These are phyloP conservation scores for Tripterygium wilfordii DNA, from an alignment of 177 flowering plant genomes.

Conservation along the genomic window DNA sequence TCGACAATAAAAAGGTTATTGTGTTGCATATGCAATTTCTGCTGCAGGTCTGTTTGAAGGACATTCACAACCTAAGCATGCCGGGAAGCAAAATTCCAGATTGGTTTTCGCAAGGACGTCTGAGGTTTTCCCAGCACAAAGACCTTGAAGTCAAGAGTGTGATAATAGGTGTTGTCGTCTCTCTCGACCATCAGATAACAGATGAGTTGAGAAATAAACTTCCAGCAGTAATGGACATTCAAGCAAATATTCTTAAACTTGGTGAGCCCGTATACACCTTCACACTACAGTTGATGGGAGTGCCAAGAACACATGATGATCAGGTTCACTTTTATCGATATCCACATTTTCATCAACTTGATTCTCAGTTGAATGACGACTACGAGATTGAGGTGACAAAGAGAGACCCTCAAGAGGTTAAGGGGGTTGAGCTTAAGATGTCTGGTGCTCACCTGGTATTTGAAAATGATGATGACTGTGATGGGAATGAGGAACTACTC, in stretches of 20 bases:
- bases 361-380: conserved; percentile 24
- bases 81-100: conserved; percentile 38
- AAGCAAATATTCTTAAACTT: conserved; percentile 21
- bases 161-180: conserved; percentile 28
- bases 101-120: conserved; percentile 24
- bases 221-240: conserved; percentile 21
- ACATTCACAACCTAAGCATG: conserved; percentile 21
- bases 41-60: conserved; percentile 33
- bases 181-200: conserved; percentile 13
- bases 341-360: conserved; percentile 16
- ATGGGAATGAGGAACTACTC: conserved; percentile 23
- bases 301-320: conserved; percentile 27
- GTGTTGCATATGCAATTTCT: not conserved
- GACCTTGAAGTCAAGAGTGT: conserved; percentile 26
- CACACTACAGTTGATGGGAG: conserved; percentile 19
- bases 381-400: conserved; percentile 18
- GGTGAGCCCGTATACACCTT: conserved; percentile 8
- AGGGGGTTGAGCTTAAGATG: conserved; percentile 26
- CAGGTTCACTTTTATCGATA: conserved; percentile 34
- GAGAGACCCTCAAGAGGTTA: conserved; percentile 7
- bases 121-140: conserved; percentile 11
- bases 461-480: conserved; percentile 40
- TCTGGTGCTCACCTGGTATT: conserved; percentile 33
- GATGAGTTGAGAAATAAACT: conserved; percentile 14
- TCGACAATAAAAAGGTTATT: no score